A percentile compares a stretch with the other conserved stretches of the same genome.
Conservation (phyloP, 2,329 filamentous ascomycete genomes). For the Coniochaeta ligniaria region DNA sequence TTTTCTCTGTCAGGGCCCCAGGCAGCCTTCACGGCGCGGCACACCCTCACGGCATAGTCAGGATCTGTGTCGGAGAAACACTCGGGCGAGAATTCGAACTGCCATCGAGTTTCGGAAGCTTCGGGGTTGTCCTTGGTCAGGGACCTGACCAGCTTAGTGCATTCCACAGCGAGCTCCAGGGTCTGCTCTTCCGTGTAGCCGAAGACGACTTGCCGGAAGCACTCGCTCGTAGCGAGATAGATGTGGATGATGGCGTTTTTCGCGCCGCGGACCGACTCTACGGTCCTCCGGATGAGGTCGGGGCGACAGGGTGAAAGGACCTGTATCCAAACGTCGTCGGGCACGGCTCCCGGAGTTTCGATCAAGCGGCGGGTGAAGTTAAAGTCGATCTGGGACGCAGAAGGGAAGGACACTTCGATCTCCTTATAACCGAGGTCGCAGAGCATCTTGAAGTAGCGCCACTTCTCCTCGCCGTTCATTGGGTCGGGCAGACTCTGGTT, state of each 20-base stretch:
- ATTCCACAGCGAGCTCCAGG: conserved; percentile 74
- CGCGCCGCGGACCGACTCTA: conserved; percentile 79
- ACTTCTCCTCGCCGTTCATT: conserved; percentile 96
- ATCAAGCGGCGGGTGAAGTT: conserved; percentile 86
- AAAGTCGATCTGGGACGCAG: conserved; percentile 90
- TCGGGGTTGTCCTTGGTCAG: conserved; percentile 75
- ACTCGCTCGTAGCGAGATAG: conserved; percentile 93
- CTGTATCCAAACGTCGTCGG: conserved; percentile 86
- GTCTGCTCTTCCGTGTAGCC: conserved; percentile 77
- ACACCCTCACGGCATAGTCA: conserved; percentile 76
- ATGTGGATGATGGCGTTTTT: conserved; percentile 95
- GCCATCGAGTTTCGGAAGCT: conserved; percentile 57
- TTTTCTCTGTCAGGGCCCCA: conserved; percentile 79
- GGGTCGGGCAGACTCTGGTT: conserved; percentile 91
- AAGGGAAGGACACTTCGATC: conserved; percentile 94
- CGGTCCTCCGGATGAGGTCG: conserved; percentile 83
- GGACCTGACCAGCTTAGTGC: conserved; percentile 77
- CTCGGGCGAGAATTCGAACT: conserved; percentile 79
- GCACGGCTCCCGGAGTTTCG: conserved; percentile 73
- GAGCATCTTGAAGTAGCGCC: conserved; percentile 91
- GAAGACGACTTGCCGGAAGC: conserved; percentile 89
- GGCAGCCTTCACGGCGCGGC: conserved; percentile 86
- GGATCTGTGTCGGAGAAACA: conserved; percentile 85
- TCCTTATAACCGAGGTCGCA: conserved; percentile 92
- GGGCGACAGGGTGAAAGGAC: conserved; percentile 87